phyloP scores from a whole-genome alignment of 2,329 filamentous ascomycete species.

The Curvularia sp. region DNA sequence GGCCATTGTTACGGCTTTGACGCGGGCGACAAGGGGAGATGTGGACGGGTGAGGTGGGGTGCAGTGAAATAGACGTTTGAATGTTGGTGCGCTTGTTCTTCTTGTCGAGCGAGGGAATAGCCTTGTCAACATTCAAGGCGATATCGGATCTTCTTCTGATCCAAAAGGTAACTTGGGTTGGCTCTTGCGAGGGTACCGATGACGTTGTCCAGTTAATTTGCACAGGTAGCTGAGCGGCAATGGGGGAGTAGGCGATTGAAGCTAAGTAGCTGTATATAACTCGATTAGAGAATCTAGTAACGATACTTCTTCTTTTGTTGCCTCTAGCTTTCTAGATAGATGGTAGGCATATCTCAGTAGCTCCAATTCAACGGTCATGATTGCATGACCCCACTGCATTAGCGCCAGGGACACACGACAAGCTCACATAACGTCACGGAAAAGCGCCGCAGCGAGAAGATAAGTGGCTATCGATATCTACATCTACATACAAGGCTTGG shows the following conservation, averaged over 20 bases:
- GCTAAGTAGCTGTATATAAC: background rate
- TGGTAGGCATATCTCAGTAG: background rate
- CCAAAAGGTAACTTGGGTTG: no score
- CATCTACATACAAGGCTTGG: background rate
- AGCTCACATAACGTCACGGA: slow-evolving; percentile 14
- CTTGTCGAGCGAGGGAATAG: background rate
- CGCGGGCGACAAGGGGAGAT: slow-evolving; percentile 14
- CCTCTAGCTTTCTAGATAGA: background rate
- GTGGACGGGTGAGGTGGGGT: background rate
- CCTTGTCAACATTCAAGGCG: slow-evolving; percentile 11
- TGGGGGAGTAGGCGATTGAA: background rate
- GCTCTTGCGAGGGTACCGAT: slow-evolving; percentile 5
- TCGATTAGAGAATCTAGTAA: background rate
- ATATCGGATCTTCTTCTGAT: background rate
- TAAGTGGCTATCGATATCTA: slow-evolving; percentile 7
- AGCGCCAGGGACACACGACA: slow-evolving; percentile 15
- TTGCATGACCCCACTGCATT: slow-evolving; percentile 8
- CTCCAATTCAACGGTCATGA: background rate
- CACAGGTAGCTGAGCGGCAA: background rate
- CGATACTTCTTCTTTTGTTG: background rate
- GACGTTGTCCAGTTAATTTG: background rate
- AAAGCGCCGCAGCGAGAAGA: slow-evolving; percentile 2
- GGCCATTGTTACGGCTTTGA: slow-evolving; percentile 22
- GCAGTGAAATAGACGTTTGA: background rate
- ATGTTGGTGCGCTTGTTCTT: background rate